Conservation (phyloP, 495 filamentous ascomycete genomes). For the Aspergillus mulundensis region DNA sequence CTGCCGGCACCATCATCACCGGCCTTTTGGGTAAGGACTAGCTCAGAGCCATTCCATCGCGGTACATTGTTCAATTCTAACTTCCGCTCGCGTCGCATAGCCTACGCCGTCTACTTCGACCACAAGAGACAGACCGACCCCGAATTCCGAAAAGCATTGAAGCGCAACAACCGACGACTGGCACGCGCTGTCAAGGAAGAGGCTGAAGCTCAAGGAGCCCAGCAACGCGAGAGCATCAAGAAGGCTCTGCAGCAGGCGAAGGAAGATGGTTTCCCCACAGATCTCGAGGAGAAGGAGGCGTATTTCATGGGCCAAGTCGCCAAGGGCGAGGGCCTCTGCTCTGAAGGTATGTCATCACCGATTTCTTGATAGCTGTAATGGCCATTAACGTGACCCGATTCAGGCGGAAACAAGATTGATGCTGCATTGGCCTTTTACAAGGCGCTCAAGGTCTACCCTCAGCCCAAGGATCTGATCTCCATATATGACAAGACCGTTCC, state of each 20-base stretch:
- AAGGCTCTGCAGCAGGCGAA: constrained; percentile 69
- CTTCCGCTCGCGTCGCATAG: constrained; percentile 25
- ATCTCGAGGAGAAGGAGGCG: constrained; percentile 83
- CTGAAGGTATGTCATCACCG: constrained; percentile 52
- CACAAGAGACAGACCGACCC: constrained; percentile 82
- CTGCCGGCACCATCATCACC: constrained; percentile 68
- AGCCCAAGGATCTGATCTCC: constrained; percentile 82
- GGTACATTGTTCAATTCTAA: constrained; percentile 9
- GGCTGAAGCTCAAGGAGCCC: constrained; percentile 59
- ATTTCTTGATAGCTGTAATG: background rate
- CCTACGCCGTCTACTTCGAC: constrained; percentile 92
- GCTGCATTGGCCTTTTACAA: constrained; percentile 95
- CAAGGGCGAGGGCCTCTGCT: constrained; percentile 71
- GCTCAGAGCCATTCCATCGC: background rate
- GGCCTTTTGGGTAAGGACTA: constrained; percentile 65
- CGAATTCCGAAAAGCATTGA: constrained; percentile 79
- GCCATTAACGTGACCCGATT: constrained; percentile 19
- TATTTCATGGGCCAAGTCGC: constrained; percentile 96
- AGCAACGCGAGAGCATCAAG: constrained; percentile 70
- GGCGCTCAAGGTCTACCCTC: constrained; percentile 96
- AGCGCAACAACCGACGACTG: constrained; percentile 74
- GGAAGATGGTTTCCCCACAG: constrained; percentile 85
- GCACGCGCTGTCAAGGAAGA: constrained; percentile 74
- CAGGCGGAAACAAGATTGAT: constrained; percentile 71
- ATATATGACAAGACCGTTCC: constrained; percentile 98